Base-by-base conservation (phyloP, 1,139 yeast genomes). In the Candida sanyaensis region DNA sequence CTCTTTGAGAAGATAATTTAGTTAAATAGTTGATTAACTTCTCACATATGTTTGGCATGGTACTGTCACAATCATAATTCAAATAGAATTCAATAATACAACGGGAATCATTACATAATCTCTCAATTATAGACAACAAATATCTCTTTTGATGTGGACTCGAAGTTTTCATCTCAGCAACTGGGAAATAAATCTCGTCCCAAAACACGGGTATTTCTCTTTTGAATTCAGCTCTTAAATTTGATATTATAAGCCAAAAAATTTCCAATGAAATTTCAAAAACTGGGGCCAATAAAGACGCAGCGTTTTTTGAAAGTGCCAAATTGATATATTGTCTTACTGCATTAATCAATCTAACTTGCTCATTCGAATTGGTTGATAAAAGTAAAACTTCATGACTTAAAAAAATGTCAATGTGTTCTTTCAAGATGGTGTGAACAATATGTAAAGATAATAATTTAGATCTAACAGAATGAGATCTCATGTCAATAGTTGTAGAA, bases 61-160 rank as follows among this genome's bases (percentile, higher is more conserved):
- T 73, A 13, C 86, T 78, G 63, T 91, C 97, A 71, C 99, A 95
- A 65, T 95, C 99, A 65, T 93, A 95, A 65, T 95, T 95, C 59
- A 95, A 78, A 62, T 92, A 95, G 53, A 93, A 83, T 66, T 95
- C 99, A 50, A 95, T 90, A 50, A 95, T 74, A 33, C 96, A 87
- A 54, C 96, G 78, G 33, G 98, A 96, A 65, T 93, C 97, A 54
- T 84, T 84, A 62, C 96, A 88, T 41, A 93, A 68, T 55, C 96
- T 78, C 58, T 88, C 88, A 30, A 95, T 77, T 21, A 93, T 79
- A 10, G 88, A 82, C 54, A 95, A 73, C 54, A 93, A 80, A 58
- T 90, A 92, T 60, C 96, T 80, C 65, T 93, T 92, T 67, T 93
- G 99, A 62, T 93, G 97, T 8, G 91, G 73, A 0, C 97, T 90